Evolutionary conservation across 441 rosid species (phyloP), one percentile per base, ranked within the genome.

Genomic region (Omphalea diandra): DNA sequence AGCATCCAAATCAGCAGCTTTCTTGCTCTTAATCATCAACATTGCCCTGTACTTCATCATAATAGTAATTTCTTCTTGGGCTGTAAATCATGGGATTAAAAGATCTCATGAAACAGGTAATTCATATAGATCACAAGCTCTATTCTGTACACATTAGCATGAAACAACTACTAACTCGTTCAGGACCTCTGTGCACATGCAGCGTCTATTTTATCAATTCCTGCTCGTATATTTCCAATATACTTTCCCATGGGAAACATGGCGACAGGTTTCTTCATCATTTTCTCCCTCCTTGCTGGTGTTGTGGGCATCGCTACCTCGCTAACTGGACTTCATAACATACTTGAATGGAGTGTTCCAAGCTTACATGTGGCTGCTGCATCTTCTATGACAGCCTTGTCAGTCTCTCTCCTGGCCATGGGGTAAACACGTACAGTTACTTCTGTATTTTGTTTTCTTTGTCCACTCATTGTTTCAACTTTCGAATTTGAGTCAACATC

Each of bases 221-320:
- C 98, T 4, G 97, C 90, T 50, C 86, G 75, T 5, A 88, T 93
- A 66, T 93, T 93, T 57, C 98, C 98, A 3, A 83, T 93, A 75
- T 90, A 44, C 67, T 89, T 88, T 40, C 98, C 98, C 0, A 70
- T 88, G 46, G 98, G 98, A 9, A 93, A 90, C 78, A 79, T 85
- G 94, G 97, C 94, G 18, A 93, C 97, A 7, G 98, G 96, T 55
- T 75, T 75, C 78, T 86, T 93, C 71, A 69, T 89, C 59, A 70
- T 89, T 22, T 87, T 89, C 76, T 73, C 91, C 24, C 90, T 93
- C 53, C 81, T 93, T 43, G 89, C 91, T 2, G 97, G 96, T 9
- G 81, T 88, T 7, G 89, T 93, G 3, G 98, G 97, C 70, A 83
- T 89, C 78, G 77, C 84, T 67, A 85, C 91, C 54, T 93, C 97